phyloP scores from a whole-genome alignment of 2,329 filamentous ascomycete species.

The Talaromyces albobiverticillius region DNA sequence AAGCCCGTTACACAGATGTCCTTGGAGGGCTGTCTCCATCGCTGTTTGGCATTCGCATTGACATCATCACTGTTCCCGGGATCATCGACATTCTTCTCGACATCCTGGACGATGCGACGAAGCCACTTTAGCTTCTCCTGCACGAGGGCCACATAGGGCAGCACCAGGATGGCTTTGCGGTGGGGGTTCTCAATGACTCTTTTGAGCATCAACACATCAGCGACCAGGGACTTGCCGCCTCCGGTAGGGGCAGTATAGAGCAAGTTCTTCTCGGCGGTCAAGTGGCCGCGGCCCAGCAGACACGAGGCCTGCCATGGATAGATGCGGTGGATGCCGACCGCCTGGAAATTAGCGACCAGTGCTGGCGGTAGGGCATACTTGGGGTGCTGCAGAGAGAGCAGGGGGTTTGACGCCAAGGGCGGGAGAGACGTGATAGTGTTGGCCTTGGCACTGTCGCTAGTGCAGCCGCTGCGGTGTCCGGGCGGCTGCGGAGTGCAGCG shows the following conservation, averaged over 20 bases:
- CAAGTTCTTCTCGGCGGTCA: slow-evolving; percentile 65
- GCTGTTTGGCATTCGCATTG: slow-evolving; percentile 31
- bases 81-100: slow-evolving; percentile 42
- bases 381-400: slow-evolving; percentile 61
- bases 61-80: slow-evolving; percentile 32
- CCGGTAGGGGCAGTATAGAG: slow-evolving; percentile 80
- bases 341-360: slow-evolving; percentile 63
- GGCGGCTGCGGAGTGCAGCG: too few relatives aligned
- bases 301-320: slow-evolving; percentile 80
- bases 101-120: slow-evolving; percentile 61
- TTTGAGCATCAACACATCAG: slow-evolving; percentile 70
- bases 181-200: slow-evolving; percentile 61
- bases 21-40: slow-evolving; percentile 49
- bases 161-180: slow-evolving; percentile 67
- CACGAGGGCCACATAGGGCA: slow-evolving; percentile 76
- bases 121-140: slow-evolving; percentile 78
- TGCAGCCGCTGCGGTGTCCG: too few relatives aligned
- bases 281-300: slow-evolving; percentile 63
- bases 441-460: not conserved
- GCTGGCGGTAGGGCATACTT: slow-evolving; percentile 60
- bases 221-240: slow-evolving; percentile 73
- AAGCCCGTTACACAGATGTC: slow-evolving; percentile 67
- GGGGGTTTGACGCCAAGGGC: slow-evolving; percentile 27
- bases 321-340: slow-evolving; percentile 67
- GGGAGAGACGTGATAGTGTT: too few relatives aligned